Conservation (phyloP, 139 green algal species). For the Penium margaritaceum region DNA sequence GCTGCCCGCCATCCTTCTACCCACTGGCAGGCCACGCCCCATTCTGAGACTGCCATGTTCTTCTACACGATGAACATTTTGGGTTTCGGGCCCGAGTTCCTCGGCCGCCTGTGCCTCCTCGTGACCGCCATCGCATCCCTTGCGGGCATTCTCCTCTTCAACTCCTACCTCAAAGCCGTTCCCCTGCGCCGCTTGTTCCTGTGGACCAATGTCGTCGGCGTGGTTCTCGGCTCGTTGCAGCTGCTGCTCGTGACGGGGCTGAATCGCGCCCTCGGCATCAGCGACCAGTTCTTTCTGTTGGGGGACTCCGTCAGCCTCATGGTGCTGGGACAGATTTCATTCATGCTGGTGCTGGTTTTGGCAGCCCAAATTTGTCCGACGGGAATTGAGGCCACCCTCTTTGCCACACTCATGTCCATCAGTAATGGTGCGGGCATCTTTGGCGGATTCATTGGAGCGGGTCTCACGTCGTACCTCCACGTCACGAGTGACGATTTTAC, state of each 20-base stretch:
- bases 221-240: too few relatives aligned
- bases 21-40: too few relatives aligned
- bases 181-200: too few relatives aligned
- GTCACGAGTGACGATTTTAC: constrained; percentile 68
- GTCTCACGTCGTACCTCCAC: constrained; percentile 64
- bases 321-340: constrained; percentile 72
- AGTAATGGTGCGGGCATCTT: constrained; percentile 67
- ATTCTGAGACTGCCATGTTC: too few relatives aligned
- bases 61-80: too few relatives aligned
- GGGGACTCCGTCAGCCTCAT: constrained; percentile 83
- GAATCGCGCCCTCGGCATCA: constrained; percentile 54
- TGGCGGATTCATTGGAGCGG: constrained; percentile 55
- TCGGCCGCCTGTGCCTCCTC: too few relatives aligned
- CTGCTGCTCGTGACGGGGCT: constrained; percentile 66
- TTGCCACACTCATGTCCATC: constrained; percentile 89
- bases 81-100: too few relatives aligned
- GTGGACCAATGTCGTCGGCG: too few relatives aligned
- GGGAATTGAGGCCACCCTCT: constrained; percentile 90
- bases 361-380: constrained; percentile 59
- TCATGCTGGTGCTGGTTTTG: constrained; percentile 94
- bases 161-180: too few relatives aligned
- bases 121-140: too few relatives aligned
- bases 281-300: constrained; percentile 82
- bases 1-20: too few relatives aligned
- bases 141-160: too few relatives aligned